Evolutionary conservation across 352 stramenopile species (phyloP).

Genomic region (Globisporangium mamillatum): DNA sequence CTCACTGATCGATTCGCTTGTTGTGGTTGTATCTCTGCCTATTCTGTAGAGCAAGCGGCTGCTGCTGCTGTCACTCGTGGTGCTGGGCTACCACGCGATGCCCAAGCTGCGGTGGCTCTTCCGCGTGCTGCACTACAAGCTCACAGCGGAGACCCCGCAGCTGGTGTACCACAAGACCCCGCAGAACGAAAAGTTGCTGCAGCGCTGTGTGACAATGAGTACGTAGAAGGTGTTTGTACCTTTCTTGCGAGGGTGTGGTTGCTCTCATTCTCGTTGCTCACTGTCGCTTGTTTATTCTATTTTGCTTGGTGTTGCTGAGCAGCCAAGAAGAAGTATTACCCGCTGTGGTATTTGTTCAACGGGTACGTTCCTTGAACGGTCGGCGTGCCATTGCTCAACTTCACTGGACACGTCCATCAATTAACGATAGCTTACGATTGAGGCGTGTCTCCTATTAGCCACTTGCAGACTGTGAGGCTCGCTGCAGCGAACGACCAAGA

Average conservation of each 20-base stretch:
- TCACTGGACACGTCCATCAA: too few relatives aligned
- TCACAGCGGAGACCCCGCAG: slow-evolving; percentile 38
- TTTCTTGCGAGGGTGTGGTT: too few relatives aligned
- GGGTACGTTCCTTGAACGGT: slow-evolving; percentile 19
- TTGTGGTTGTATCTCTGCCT: not conserved
- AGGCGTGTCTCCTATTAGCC: slow-evolving; percentile 10
- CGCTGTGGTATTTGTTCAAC: slow-evolving; percentile 60
- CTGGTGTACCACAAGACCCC: slow-evolving; percentile 39
- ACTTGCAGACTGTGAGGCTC: slow-evolving; percentile 59
- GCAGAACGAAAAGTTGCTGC: slow-evolving; percentile 36
- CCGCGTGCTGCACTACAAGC: slow-evolving; percentile 25
- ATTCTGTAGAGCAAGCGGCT: not conserved
- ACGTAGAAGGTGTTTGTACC: slow-evolving; percentile 7
- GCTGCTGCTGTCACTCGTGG: slow-evolving; percentile 2
- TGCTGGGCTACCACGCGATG: slow-evolving; percentile 7
- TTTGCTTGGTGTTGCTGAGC: too few relatives aligned
- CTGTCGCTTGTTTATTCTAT: too few relatives aligned
- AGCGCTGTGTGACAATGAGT: slow-evolving; percentile 42
- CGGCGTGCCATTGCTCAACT: not conserved
- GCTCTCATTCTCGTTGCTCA: too few relatives aligned
- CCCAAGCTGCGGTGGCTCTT: slow-evolving; percentile 3
- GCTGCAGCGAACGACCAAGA: slow-evolving; percentile 32
- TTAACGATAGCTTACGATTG: too few relatives aligned
- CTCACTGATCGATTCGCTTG: not conserved
- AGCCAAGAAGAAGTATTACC: slow-evolving; percentile 36